These are phyloP conservation scores for Phlebopus sp. DNA, from an alignment of 1,284 basidiomycete genomes.

Conservation along the genomic window DNA sequence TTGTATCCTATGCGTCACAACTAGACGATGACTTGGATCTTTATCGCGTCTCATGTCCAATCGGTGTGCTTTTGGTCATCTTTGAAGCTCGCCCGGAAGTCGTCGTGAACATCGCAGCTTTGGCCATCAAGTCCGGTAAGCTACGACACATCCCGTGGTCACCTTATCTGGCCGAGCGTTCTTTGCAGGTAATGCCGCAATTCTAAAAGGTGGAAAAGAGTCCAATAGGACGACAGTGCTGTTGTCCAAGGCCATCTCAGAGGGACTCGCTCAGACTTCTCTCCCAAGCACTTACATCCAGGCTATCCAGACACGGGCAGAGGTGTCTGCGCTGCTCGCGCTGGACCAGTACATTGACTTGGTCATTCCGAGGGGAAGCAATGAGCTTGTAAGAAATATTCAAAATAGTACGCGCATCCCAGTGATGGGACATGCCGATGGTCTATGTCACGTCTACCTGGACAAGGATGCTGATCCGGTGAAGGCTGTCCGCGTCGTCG, in stretches of 20 bases:
- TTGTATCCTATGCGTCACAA: conserved; percentile 84
- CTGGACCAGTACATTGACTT: conserved; percentile 94
- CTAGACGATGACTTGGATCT: conserved; percentile 87
- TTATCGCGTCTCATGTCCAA: conserved; percentile 94
- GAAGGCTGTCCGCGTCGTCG: conserved; percentile 78
- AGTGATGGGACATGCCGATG: conserved; percentile 99
- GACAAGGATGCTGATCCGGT: conserved; percentile 78
- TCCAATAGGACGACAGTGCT: conserved; percentile 76
- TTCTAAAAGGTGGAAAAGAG: conserved; percentile 96
- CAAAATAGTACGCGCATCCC: conserved; percentile 91
- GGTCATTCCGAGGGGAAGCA: conserved; percentile 95
- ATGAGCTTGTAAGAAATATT: conserved; percentile 85
- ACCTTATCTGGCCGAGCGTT: conserved; percentile 4
- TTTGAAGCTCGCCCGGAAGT: conserved; percentile 99
- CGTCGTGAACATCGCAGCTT: conserved; percentile 93
- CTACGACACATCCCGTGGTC: conserved; percentile 5
- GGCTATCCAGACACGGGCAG: conserved; percentile 88
- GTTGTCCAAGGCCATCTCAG: conserved; percentile 77
- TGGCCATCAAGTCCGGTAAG: conserved; percentile 95
- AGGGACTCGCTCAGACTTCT: conserved; percentile 70
- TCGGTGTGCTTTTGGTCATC: conserved; percentile 94
- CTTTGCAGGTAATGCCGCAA: conserved; percentile 82
- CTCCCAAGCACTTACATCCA: conserved; percentile 86
- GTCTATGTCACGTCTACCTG: conserved; percentile 86
- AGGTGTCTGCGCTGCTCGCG: conserved; percentile 83